Evolutionary conservation across 306 rosid species (phyloP), one percentile per base, ranked within the genome.

Genomic region (Citrullus colocynthis): DNA sequence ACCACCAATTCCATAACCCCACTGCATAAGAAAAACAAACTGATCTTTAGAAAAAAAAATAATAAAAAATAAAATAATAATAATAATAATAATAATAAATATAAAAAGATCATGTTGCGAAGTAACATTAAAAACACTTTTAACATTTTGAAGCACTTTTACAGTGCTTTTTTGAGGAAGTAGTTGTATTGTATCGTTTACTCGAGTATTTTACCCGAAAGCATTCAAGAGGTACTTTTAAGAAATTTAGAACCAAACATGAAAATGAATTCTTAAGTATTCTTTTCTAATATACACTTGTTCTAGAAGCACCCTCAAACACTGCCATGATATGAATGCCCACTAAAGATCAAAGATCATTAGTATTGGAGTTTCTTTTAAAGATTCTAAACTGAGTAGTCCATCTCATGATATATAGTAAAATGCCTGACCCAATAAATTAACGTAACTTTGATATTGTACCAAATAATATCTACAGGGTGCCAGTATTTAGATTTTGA

Each of bases 1-100:
- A 63, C 90, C 65, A 60, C 91, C 76, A 14, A 93, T 74, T 85
- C 99, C 98, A 78, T 96, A 96, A 63, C 97, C 93, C 98, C 97
- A 89, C 98, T 96, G 91, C 88, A 78, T 78, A 82, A 84, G 13
- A 73, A 77, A 70, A 78, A 64, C 58, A 17, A 11, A 62, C 42
- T 10, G 5, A 37, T 66, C 73, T 66, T 0, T 5, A 4, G 4
- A 36, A 36, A 36, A 3, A 36, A 44, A 44, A 44, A 1, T 6
- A 42, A 9, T 2, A 42, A 42, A n/a, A 13, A 13, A 49, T 3
- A 49, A 0, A 14, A 11, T 0, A 41, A 41, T 5, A 41, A 41
- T 41, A 32, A 32, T 32, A 32, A 32, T 0, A 32, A 32, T 32
- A 32, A 32, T 32, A 32, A 32, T 32, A 32, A 5, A 24, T 24